Percentiles rank a stretch among this genome's conserved stretches.
phyloP scores from a whole-genome alignment of 108 stramenopile species.

The Pseudonitzschia multistriata region DNA sequence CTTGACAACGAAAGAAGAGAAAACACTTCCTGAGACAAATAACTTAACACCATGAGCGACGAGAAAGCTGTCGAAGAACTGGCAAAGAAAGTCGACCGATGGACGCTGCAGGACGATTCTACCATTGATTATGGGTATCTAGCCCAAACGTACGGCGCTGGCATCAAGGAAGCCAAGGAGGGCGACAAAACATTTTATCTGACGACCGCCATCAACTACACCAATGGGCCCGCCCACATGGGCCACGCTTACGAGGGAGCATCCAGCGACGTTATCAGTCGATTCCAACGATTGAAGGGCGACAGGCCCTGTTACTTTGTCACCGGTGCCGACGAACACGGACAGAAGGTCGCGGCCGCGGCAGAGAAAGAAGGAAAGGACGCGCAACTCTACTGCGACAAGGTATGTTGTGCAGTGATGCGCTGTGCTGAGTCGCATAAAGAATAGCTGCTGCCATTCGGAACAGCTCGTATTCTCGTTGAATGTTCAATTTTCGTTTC shows the following conservation, averaged over 20 bases:
- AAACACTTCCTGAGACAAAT: neutral
- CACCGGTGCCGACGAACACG: constrained; percentile 98
- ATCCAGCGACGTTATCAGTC: constrained; percentile 89
- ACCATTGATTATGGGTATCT: constrained; percentile 70
- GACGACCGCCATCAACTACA: constrained; percentile 99
- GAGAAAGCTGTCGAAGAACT: constrained; percentile 5
- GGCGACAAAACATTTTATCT: constrained; percentile 67
- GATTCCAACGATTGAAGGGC: constrained; percentile 79
- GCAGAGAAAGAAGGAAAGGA: constrained; percentile 76
- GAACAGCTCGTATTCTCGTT: too few species aligned
- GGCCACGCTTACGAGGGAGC: constrained; percentile 98
- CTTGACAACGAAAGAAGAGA: neutral
- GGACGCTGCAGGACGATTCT: constrained; percentile 69
- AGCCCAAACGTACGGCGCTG: constrained; percentile 27
- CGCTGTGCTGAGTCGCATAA: too few species aligned
- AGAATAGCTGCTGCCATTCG: too few species aligned
- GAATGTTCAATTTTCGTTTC: too few species aligned
- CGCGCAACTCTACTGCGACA: constrained; percentile 93
- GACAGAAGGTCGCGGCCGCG: constrained; percentile 97
- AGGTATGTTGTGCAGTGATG: too few species aligned
- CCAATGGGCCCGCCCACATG: constrained; percentile 98
- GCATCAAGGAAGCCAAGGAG: constrained; percentile 21
- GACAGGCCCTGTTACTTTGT: constrained; percentile 77
- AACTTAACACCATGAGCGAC: constrained; percentile 1
- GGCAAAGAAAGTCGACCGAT: constrained; percentile 48